These are phyloP conservation scores for Fraxinus latifolia DNA, from an alignment of 305 asterid genomes.

Conservation along the genomic window DNA sequence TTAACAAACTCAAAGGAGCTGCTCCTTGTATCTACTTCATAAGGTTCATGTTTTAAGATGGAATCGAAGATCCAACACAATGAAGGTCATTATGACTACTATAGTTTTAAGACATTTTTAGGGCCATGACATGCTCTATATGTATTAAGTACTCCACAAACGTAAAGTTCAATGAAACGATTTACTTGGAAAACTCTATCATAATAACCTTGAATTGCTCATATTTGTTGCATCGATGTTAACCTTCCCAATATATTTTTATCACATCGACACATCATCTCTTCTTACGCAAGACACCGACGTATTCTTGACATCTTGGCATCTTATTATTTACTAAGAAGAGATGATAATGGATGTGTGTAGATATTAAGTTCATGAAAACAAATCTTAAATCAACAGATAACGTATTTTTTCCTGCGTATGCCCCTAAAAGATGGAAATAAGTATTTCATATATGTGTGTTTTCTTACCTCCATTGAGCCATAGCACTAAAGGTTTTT, in stretches of 20 bases:
- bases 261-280: background rate
- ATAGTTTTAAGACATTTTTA: background rate
- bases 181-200: background rate
- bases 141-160: no score
- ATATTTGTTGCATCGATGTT: no score
- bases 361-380: background rate
- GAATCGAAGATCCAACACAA: background rate
- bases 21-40: background rate
- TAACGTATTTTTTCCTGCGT: no score
- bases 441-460: background rate
- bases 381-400: background rate
- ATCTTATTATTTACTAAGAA: background rate
- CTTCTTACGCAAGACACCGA: background rate
- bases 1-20: background rate
- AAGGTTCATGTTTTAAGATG: background rate
- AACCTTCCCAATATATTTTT: background rate
- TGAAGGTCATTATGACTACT: background rate
- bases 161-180: background rate
- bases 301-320: background rate
- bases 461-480: constrained; percentile 80
- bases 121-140: background rate
- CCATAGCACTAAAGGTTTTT: constrained; percentile 91
- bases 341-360: background rate
- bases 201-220: background rate
- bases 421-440: background rate